These are phyloP conservation scores for Aphanomyces invadans DNA, from an alignment of 352 stramenopile genomes.

Conservation along the genomic window DNA sequence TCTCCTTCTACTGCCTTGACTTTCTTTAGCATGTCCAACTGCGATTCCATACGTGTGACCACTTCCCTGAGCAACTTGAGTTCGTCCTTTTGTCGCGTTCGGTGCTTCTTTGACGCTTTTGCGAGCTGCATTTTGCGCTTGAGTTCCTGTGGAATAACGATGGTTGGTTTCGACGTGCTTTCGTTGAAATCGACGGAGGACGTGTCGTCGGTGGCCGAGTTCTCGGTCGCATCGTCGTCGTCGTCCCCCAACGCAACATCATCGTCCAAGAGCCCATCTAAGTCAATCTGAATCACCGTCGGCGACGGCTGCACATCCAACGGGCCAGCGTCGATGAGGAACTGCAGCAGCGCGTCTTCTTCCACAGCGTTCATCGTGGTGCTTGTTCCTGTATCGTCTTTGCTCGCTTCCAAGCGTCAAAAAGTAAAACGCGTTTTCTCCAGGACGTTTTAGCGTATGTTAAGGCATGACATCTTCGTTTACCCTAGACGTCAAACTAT, in stretches of 20 bases:
- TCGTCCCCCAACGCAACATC: not conserved
- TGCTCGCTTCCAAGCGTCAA: not conserved
- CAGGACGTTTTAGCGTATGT: not conserved
- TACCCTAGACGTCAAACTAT: no score
- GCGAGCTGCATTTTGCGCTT: constrained; percentile 24
- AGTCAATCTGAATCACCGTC: constrained; percentile 15
- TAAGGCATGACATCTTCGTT: no score
- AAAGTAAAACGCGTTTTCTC: not conserved
- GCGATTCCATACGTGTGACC: constrained; percentile 15
- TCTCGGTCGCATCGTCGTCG: constrained; percentile 21
- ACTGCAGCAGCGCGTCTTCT: constrained; percentile 22
- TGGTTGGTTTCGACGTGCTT: not conserved
- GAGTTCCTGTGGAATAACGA: not conserved
- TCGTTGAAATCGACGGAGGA: not conserved
- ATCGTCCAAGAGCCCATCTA: constrained; percentile 14
- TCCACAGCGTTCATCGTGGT: constrained; percentile 22
- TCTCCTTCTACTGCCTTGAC: constrained; percentile 23
- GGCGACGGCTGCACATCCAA: not conserved
- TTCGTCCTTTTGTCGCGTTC: constrained; percentile 21
- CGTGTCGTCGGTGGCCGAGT: constrained; percentile 15
- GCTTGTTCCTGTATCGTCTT: not conserved
- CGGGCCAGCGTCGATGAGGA: constrained; percentile 6
- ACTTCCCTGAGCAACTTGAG: constrained; percentile 11
- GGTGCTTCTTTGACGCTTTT: constrained; percentile 21
- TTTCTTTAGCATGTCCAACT: constrained; percentile 24